Evolutionary conservation across 108 stramenopile species (phyloP).

Genomic region (Halocafeteria seosinensis): DNA sequence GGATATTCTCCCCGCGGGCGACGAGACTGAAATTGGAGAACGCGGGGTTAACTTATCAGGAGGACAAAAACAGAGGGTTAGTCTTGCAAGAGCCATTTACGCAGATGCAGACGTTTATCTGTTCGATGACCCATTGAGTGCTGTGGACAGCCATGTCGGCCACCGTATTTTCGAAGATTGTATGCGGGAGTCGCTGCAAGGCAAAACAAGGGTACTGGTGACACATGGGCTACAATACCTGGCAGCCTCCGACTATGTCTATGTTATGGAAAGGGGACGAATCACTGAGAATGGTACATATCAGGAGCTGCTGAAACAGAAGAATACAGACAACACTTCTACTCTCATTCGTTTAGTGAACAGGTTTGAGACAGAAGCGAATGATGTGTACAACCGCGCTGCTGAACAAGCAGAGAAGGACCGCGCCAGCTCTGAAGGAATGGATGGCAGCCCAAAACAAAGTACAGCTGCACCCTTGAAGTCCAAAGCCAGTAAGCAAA

Average conservation of each 20-base stretch:
- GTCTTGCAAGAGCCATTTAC: slow-evolving; percentile 80
- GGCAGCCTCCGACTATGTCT: slow-evolving; percentile 45
- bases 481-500: not conserved
- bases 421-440: not conserved
- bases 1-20: slow-evolving; percentile 53
- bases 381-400: too few species aligned
- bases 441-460: not conserved
- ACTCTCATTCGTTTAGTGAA: too few species aligned
- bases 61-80: slow-evolving; percentile 85
- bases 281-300: slow-evolving; percentile 62
- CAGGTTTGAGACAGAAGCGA: too few species aligned
- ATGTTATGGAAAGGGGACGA: slow-evolving; percentile 53
- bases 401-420: not conserved
- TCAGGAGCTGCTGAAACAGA: slow-evolving; percentile 22
- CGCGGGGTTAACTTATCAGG: slow-evolving; percentile 76
- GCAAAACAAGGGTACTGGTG: slow-evolving; percentile 54
- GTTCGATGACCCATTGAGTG: slow-evolving; percentile 74
- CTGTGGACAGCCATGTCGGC: slow-evolving; percentile 83
- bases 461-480: slow-evolving; percentile 19
- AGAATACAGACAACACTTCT: not conserved
- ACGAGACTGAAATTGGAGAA: slow-evolving; percentile 86
- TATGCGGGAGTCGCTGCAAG: slow-evolving; percentile 50
- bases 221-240: slow-evolving; percentile 77
- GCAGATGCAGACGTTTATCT: slow-evolving; percentile 59
- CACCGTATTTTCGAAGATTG: slow-evolving; percentile 64